A percentile compares a stretch with the other conserved stretches of the same genome.
phyloP scores from a whole-genome alignment of 148 eudicot species.

The Diospyros kaki region DNA sequence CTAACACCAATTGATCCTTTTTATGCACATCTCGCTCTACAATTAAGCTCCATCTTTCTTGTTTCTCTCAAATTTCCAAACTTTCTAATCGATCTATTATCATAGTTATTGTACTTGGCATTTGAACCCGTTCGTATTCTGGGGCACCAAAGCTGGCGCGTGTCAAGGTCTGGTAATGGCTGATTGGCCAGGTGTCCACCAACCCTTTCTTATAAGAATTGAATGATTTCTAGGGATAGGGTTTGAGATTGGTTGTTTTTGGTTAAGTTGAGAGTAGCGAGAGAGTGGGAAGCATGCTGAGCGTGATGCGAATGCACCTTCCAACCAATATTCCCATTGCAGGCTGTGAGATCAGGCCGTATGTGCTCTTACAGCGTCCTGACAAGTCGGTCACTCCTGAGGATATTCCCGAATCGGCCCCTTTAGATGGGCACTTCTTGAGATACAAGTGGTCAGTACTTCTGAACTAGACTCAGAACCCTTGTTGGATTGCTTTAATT shows the following conservation, averaged over 20 bases:
- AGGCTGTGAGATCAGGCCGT: constrained; percentile 92
- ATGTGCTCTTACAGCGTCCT: constrained; percentile 64
- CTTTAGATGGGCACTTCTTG: constrained; percentile 77
- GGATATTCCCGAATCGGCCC: constrained; percentile 68
- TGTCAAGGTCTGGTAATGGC: constrained; percentile 57
- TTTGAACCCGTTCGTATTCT: constrained; percentile 7
- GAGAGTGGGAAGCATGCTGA: constrained; percentile 65
- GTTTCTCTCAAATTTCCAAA: background rate
- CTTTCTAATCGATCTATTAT: constrained; percentile 22
- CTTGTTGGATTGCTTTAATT: too few relatives aligned
- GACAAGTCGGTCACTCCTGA: constrained; percentile 59
- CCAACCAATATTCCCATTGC: constrained; percentile 98
- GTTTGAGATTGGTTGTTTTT: constrained; percentile 7
- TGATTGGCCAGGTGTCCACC: constrained; percentile 72
- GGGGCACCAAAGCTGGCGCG: constrained; percentile 58
- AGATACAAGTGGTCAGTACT: constrained; percentile 75
- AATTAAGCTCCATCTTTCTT: constrained; percentile 17
- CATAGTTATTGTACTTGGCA: background rate
- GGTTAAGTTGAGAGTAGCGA: constrained; percentile 9
- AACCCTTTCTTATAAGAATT: constrained; percentile 8
- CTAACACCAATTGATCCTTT: constrained; percentile 41
- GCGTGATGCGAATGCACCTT: constrained; percentile 76
- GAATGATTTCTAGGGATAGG: constrained; percentile 20
- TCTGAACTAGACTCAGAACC: too few relatives aligned
- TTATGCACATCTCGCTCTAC: background rate